Base-by-base conservation (phyloP, 2,329 filamentous ascomycete genomes). In the Ophiostoma populinum region DNA sequence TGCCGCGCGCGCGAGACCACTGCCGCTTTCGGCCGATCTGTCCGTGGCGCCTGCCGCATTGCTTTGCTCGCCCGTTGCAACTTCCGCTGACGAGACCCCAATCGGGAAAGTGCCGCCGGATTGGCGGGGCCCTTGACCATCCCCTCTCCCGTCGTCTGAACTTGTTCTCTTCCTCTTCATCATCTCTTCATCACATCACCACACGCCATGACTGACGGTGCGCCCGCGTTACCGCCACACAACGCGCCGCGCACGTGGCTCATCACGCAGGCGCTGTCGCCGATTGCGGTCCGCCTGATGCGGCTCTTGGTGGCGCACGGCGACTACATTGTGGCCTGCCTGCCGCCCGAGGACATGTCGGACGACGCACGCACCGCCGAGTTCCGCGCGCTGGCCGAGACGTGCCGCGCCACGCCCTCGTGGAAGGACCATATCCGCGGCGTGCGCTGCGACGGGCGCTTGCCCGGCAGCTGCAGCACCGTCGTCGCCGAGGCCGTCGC, bases 231-330 rank as follows among this genome's bases (percentile, higher is more conserved):
- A n/a, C n/a, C n/a, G n/a, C n/a, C 70, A 16, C 70, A 75, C 54
- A 76, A 75, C 50, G 75, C 70, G 21, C 85, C 86, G 34, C 77
- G 87, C 49, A 82, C 87, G 49, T 95, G 90, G 90, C 75, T 98
- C 51, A 62, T 98, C 44, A 93, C 86, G 9, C 78, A 81, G 40
- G 81, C 82, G 22, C 70, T 87, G 40, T 87, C 83, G 24, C 83
- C 87, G 10, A 69, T 94, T 43, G 78, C 78, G 36, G 79, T 93
- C 40, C 78, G 81, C 30, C 67, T 94, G 39, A 80, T 83, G 36
- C 74, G 79, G 36, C 71, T 82, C 47, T 66, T 92, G 28, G 75
- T 95, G 32, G 72, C 73, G n/a, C 85, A 94, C 55, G 87, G 90
- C 32, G 90, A 95, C 55, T 86, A 79, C 52, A 79, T 92, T 31